Percentiles rank a stretch among this genome's conserved stretches.
phyloP scores from a whole-genome alignment of 805 yeast genomes.

The Metschnikowia rubicola region DNA sequence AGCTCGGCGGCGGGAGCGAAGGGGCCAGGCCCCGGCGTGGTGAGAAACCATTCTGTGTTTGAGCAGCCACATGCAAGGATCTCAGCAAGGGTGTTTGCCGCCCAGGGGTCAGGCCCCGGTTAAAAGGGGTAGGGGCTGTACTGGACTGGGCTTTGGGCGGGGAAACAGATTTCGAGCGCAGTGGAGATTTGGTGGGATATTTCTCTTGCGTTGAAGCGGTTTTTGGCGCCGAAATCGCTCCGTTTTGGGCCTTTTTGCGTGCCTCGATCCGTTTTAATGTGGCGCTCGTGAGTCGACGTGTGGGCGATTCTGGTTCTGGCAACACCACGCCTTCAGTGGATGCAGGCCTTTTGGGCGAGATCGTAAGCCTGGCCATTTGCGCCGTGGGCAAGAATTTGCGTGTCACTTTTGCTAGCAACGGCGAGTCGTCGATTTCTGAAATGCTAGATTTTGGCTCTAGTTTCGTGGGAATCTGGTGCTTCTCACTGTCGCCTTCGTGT shows the following conservation, averaged over 20 bases:
- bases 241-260: slow-evolving; percentile 11
- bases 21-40: slow-evolving; percentile 1
- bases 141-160: slow-evolving; percentile 11
- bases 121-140: not conserved
- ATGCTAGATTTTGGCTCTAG: not conserved
- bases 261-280: slow-evolving; percentile 35
- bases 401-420: slow-evolving; percentile 27
- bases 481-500: not conserved
- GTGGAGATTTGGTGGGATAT: slow-evolving; percentile 2
- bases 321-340: slow-evolving; percentile 3
- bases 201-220: not conserved
- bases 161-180: slow-evolving; percentile 8
- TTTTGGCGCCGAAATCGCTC: not conserved
- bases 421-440: slow-evolving; percentile 10
- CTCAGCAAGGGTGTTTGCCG: not conserved
- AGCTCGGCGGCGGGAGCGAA: slow-evolving; percentile 6
- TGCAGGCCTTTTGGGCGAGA: slow-evolving; percentile 7
- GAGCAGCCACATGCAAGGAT: slow-evolving; percentile 4
- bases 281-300: slow-evolving; percentile 29
- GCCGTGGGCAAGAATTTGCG: slow-evolving; percentile 29
- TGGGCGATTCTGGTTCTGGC: slow-evolving; percentile 13
- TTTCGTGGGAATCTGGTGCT: not conserved
- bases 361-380: slow-evolving; percentile 5
- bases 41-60: not conserved
- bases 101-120: not conserved